phyloP scores from a whole-genome alignment of 2,329 filamentous ascomycete genomes.

The Colletotrichum trifolii region DNA sequence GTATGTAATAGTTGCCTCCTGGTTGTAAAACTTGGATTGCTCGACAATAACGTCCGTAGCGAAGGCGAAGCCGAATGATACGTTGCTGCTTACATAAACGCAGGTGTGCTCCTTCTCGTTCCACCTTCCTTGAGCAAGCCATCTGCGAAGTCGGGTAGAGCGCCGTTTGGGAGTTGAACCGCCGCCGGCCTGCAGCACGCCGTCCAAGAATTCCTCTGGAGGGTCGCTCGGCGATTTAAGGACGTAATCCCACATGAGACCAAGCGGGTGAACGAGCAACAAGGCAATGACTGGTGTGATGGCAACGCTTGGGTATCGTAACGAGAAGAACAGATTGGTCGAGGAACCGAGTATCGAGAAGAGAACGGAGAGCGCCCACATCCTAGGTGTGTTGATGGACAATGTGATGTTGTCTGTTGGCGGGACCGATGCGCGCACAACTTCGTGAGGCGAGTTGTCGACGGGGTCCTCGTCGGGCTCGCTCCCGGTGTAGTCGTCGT shows the following conservation, averaged over 20 bases:
- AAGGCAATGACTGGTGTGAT: slow-evolving; percentile 91
- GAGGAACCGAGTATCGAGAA: slow-evolving; percentile 86
- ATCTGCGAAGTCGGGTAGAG: slow-evolving; percentile 67
- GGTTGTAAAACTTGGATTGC: slow-evolving; percentile 89
- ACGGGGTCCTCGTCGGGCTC: slow-evolving; percentile 60
- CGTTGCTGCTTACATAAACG: slow-evolving; percentile 90
- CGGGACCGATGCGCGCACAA: slow-evolving; percentile 83
- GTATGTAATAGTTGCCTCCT: slow-evolving; percentile 80
- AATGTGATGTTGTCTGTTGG: slow-evolving; percentile 79
- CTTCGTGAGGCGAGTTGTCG: slow-evolving; percentile 81
- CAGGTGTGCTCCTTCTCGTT: slow-evolving; percentile 91
- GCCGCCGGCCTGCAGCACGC: slow-evolving; percentile 40
- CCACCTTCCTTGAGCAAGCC: slow-evolving; percentile 84
- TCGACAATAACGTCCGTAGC: slow-evolving; percentile 92
- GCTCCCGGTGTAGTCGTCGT: slow-evolving; percentile 47
- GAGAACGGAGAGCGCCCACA: slow-evolving; percentile 84
- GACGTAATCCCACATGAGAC: slow-evolving; percentile 79
- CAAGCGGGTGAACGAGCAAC: slow-evolving; percentile 85
- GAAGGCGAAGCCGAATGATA: slow-evolving; percentile 90
- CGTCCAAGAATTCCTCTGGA: slow-evolving; percentile 50
- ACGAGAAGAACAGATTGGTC: slow-evolving; percentile 88
- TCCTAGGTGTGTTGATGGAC: slow-evolving; percentile 89
- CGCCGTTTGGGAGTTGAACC: slow-evolving; percentile 22
- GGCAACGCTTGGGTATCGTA: slow-evolving; percentile 89
- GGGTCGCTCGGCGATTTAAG: slow-evolving; percentile 61